Evolutionary conservation across 495 filamentous ascomycete genomes (phyloP).

Genomic region (Hypoxylon subgilvum): DNA sequence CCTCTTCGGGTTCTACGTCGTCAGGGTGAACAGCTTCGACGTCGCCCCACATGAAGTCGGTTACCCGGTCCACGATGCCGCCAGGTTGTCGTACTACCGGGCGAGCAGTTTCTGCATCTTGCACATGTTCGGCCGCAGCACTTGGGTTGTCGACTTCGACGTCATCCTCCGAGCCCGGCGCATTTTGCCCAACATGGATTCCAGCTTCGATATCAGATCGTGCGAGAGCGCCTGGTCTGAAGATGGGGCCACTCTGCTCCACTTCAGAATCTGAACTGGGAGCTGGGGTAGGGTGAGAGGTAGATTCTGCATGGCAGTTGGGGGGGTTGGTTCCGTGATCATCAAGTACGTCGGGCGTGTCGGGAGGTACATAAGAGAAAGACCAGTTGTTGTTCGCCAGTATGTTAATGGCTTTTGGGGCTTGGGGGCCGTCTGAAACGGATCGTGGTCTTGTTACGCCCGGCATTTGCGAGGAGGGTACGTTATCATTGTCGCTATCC

Average conservation of each 20-base stretch:
- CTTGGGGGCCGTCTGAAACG: slow-evolving; percentile 55
- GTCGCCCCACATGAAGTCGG: slow-evolving; percentile 58
- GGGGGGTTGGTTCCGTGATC: not conserved
- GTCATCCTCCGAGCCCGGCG: not conserved
- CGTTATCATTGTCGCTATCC: slow-evolving; percentile 2
- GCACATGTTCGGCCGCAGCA: not conserved
- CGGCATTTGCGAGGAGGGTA: slow-evolving; percentile 6
- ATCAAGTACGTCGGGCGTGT: not conserved
- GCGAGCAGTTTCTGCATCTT: slow-evolving; percentile 10
- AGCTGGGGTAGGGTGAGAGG: not conserved
- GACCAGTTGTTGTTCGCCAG: slow-evolving; percentile 60
- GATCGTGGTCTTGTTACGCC: slow-evolving; percentile 41
- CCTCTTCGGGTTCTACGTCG: slow-evolving; percentile 44
- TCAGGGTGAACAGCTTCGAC: slow-evolving; percentile 36
- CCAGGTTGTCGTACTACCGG: slow-evolving; percentile 33
- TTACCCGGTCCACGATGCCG: slow-evolving; percentile 45
- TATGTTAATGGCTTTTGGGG: slow-evolving; percentile 44
- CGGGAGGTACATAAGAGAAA: slow-evolving; percentile 42
- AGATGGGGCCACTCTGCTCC: no score
- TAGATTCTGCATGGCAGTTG: not conserved
- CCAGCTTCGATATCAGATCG: slow-evolving; percentile 4
- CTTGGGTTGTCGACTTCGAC: not conserved
- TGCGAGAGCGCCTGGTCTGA: no score
- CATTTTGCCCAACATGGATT: not conserved
- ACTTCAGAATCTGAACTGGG: not conserved